Conservation (phyloP, 495 filamentous ascomycete genomes). For the Eremomyces bilateralis region DNA sequence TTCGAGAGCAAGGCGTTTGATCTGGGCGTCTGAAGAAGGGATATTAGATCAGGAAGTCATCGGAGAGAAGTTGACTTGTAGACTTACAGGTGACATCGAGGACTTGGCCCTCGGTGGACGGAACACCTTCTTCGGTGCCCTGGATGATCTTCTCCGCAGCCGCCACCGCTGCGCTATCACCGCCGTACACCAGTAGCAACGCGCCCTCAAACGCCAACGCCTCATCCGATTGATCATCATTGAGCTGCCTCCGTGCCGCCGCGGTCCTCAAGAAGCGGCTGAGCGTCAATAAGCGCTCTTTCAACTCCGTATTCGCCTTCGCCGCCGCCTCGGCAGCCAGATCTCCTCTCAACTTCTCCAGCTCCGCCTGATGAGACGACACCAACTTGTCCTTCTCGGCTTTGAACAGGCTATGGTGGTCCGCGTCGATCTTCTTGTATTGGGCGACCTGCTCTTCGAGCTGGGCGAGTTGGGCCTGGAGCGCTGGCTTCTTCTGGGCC, state of each 20-base stretch:
- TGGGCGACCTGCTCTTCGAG: constrained; percentile 65
- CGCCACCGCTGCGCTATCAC: constrained; percentile 57
- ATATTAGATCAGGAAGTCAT: background rate
- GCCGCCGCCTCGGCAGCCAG: constrained; percentile 31
- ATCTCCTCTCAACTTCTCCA: constrained; percentile 40
- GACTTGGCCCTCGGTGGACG: constrained; percentile 36
- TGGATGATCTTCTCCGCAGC: constrained; percentile 71
- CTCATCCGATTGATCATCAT: constrained; percentile 44
- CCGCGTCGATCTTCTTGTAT: constrained; percentile 62
- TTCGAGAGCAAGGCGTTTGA: constrained; percentile 38
- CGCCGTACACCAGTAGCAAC: constrained; percentile 71
- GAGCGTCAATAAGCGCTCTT: constrained; percentile 23
- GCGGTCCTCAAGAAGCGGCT: constrained; percentile 27
- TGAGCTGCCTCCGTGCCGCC: constrained; percentile 35
- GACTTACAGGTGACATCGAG: constrained; percentile 61
- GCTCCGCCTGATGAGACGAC: constrained; percentile 44
- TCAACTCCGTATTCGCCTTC: constrained; percentile 31
- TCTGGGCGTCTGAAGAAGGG: constrained; percentile 32
- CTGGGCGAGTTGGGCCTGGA: constrained; percentile 51
- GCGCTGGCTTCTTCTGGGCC: constrained; percentile 67
- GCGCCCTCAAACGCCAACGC: constrained; percentile 77
- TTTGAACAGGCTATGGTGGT: constrained; percentile 44
- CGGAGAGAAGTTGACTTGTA: background rate
- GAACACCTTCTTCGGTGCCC: constrained; percentile 51
- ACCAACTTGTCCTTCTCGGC: constrained; percentile 53